phyloP scores from a whole-genome alignment of 2,329 filamentous ascomycete genomes.

The Claviceps digitariae region DNA sequence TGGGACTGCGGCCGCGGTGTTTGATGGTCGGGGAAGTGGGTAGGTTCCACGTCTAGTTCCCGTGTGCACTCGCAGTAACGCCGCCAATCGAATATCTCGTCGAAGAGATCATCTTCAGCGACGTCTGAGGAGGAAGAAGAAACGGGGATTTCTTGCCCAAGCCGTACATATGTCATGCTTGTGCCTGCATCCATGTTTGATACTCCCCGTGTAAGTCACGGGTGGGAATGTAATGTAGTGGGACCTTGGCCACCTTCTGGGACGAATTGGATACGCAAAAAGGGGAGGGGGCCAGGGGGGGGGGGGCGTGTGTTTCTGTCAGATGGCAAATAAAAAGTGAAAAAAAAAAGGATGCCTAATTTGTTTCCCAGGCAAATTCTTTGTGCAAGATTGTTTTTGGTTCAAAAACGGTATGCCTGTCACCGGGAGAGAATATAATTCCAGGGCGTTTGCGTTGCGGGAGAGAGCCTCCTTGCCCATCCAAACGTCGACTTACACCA shows the following conservation, averaged over 20 bases:
- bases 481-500: constrained; percentile 26
- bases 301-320: constrained; percentile 16
- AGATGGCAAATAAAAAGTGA: constrained; percentile 23
- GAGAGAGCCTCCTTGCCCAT: constrained; percentile 11
- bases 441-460: constrained; percentile 15
- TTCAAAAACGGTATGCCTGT: constrained; percentile 23
- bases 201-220: constrained; percentile 23
- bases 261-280: constrained; percentile 22
- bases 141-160: constrained; percentile 23
- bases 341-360: constrained; percentile 25
- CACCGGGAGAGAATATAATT: constrained; percentile 25
- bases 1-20: constrained; percentile 12
- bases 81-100: constrained; percentile 25
- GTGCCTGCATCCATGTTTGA: constrained; percentile 24
- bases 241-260: constrained; percentile 24
- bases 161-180: constrained; percentile 20
- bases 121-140: constrained; percentile 21
- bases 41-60: constrained; percentile 14
- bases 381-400: constrained; percentile 26
- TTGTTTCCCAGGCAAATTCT: constrained; percentile 19
- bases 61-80: constrained; percentile 20
- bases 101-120: constrained; percentile 20
- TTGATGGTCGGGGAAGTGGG: constrained; percentile 16
- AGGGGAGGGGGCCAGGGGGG: constrained; percentile 1
- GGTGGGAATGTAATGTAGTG: constrained; percentile 24